phyloP scores from a whole-genome alignment of 2,329 filamentous ascomycete species.

The Pezicula neosporulosa region DNA sequence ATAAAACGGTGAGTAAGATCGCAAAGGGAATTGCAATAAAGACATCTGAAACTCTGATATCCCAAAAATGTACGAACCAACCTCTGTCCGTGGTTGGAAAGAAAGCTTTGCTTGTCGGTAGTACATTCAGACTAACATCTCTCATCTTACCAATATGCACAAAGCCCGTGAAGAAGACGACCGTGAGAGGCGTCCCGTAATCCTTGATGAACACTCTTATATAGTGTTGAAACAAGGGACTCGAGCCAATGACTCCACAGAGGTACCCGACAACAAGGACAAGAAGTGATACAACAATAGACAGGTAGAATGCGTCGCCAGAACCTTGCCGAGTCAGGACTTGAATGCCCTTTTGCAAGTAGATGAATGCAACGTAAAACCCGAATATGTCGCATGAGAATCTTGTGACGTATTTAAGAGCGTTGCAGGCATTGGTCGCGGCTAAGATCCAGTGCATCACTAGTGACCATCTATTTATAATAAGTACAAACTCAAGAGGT shows the following conservation, averaged over 20 bases:
- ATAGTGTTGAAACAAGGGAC: conserved; percentile 70
- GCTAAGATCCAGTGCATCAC: conserved; percentile 83
- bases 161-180: conserved; percentile 88
- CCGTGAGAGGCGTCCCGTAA: conserved; percentile 79
- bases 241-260: conserved; percentile 67
- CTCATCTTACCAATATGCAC: conserved; percentile 82
- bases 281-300: conserved; percentile 70
- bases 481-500: conserved; percentile 7
- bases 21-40: conserved; percentile 89
- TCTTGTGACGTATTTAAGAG: conserved; percentile 81
- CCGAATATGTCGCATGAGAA: conserved; percentile 94
- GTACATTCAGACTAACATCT: conserved; percentile 62
- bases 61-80: conserved; percentile 83
- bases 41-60: conserved; percentile 67
- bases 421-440: conserved; percentile 83
- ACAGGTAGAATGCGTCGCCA: conserved; percentile 68
- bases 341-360: conserved; percentile 87
- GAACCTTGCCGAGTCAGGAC: conserved; percentile 74
- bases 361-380: conserved; percentile 90
- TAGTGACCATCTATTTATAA: conserved; percentile 64
- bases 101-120: conserved; percentile 77
- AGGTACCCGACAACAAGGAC: conserved; percentile 75
- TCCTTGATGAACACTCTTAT: conserved; percentile 83
- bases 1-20: conserved; percentile 75
- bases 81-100: conserved; percentile 68